Conservation (phyloP, 306 rosid genomes). For the Quercus rubra region DNA sequence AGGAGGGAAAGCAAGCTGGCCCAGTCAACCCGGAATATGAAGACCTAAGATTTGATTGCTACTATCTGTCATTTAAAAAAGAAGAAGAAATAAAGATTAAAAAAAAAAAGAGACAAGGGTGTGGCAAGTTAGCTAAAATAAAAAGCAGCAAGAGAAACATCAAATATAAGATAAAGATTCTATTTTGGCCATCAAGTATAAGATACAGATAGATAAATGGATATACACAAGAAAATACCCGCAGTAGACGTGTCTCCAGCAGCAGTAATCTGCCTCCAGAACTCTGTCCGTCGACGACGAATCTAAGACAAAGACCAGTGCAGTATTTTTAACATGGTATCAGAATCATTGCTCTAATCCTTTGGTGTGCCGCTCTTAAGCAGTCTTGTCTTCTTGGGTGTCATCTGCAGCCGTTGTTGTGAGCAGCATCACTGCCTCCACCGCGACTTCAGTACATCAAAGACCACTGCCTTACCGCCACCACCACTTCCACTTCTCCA, state of each 20-base stretch:
- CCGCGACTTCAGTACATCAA: too few species aligned
- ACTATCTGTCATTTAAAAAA: not conserved
- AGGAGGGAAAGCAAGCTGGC: constrained; percentile 24
- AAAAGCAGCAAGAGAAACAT: not conserved
- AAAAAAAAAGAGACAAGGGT: not conserved
- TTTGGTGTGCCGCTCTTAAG: too few species aligned
- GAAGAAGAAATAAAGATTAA: not conserved
- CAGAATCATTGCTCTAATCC: too few species aligned
- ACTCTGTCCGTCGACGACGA: not conserved
- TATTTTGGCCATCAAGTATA: too few species aligned
- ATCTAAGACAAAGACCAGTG: not conserved
- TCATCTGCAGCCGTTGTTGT: too few species aligned
- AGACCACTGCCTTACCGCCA: too few species aligned
- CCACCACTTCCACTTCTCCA: too few species aligned
- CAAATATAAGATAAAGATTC: not conserved
- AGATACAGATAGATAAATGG: not conserved
- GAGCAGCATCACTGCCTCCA: too few species aligned
- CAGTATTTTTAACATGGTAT: too few species aligned
- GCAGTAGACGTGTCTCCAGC: not conserved
- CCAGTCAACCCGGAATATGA: not conserved
- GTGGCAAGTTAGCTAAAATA: not conserved
- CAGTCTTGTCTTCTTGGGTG: too few species aligned
- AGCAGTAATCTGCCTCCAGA: constrained; percentile 17
- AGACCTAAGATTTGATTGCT: not conserved
- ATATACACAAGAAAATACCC: constrained; percentile 1